Evolutionary conservation across 108 stramenopile species (phyloP).

Genomic region (Parietichytrium sp.): DNA sequence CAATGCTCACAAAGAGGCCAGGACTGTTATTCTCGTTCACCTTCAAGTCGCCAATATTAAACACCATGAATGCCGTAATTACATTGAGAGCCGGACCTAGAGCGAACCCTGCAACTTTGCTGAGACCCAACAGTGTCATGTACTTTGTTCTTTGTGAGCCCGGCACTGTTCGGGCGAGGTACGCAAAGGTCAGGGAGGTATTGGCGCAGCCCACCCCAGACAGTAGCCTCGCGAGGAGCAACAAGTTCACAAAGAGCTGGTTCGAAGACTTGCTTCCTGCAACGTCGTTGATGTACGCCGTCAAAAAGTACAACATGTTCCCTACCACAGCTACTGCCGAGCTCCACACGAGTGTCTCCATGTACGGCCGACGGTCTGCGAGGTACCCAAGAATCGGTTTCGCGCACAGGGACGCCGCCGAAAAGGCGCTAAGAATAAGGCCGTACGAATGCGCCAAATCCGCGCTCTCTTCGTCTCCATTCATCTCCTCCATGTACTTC

Average conservation of each 20-base stretch:
- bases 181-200: background rate
- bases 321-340: background rate
- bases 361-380: background rate
- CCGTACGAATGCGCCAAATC: background rate
- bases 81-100: constrained; percentile 9
- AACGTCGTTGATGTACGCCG: background rate
- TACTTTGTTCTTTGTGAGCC: background rate
- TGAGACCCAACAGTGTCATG: constrained; percentile 1
- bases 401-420: background rate
- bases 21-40: constrained; percentile 10
- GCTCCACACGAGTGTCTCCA: background rate
- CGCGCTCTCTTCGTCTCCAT: background rate
- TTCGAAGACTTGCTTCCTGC: too few species aligned
- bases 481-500: background rate
- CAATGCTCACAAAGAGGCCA: background rate
- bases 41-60: background rate
- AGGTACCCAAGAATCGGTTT: constrained; percentile 25
- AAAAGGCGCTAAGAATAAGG: background rate
- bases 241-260: too few species aligned
- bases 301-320: constrained; percentile 5
- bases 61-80: background rate
- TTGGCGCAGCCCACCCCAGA: constrained; percentile 19
- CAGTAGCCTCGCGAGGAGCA: background rate
- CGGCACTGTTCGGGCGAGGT: background rate
- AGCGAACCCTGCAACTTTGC: background rate